Evolutionary conservation across 176 grass and related monocot species (phyloP), one percentile per base, ranked within the genome.

Genomic region (Oryza brachyantha): DNA sequence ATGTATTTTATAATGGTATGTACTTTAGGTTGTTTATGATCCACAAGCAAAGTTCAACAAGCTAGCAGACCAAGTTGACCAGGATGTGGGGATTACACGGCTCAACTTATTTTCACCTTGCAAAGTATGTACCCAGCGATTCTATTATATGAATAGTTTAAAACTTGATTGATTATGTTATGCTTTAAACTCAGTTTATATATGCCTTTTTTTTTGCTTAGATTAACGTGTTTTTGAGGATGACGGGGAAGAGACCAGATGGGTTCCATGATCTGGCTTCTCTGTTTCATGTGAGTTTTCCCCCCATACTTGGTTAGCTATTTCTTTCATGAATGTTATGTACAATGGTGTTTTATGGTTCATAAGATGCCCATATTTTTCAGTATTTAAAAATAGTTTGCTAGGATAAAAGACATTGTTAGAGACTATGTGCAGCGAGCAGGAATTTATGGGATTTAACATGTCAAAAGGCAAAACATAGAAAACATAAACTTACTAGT

Each of bases 221-320:
- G 96, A 87, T 99, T 73, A 99, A 99, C 81, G 81, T 93, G 78
- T 99, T 99, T 78, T 86, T 99, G 80, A 93, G 96, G 86, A 93
- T 99, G 83, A 99, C 92, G 2, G 88, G 81, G 61, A 99, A 99
- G 84, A 90, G 92, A 77, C 78, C 81, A 73, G 92, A 99, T 82
- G 90, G 90, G 3, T 99, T 87, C 85, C 96, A 99, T 66, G 90
- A 99, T 60, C 84, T 99, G 74, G 96, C 96, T 79, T 99, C 96
- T 73, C 82, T 99, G 73, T 99, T 99, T 86, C 96, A 99, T 81
- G 96, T 99, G 86, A 93, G 90, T 6, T 21, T 57, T 42, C 24
- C 86, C 46, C 27, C 74, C 61, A 3, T 59, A 42, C 39, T 12
- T 77, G 24, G 55, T 77, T 61, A 74, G 19, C 3, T 79, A 22